Evolutionary conservation across 2,329 filamentous ascomycete genomes (phyloP), one percentile per base, ranked within the genome.

Genomic region (Albophoma yamanashiensis): DNA sequence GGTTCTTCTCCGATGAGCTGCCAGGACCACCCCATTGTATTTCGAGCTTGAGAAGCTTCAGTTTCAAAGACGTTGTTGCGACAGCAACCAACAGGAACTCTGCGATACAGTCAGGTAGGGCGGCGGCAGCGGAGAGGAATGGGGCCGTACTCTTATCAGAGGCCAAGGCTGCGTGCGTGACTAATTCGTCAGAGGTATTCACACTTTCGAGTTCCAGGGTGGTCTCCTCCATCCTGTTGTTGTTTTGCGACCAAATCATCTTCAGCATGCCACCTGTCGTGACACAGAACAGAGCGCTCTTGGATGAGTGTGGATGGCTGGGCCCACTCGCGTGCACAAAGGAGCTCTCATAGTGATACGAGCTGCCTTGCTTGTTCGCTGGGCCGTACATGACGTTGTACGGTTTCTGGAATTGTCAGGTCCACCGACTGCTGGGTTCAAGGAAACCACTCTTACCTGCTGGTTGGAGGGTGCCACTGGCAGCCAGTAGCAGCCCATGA

Each of bases 401-500:
- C 5, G 70, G 63, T 70, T 74, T 68, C 75, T 80, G 59, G 7
- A 31, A 43, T 15, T 17, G 59, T 66, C 56, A 62, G 36, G 14
- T 15, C 11, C 8, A 39, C 17, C 8, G 27, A 8, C 42, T 15
- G 14, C 43, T 4, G n/a, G 34, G 1, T 11, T 20, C n/a, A 34
- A 12, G 22, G 50, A 8, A 38, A n/a, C 14, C 20, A 1, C 4
- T 15, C 64, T 60, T 61, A 74, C 71, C 68, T 78, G 74, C 65
- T 75, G 73, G 66, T 70, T 70, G n/a, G 69, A 68, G 4, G 81
- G 78, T 36, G 81, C 76, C 31, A 86, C 78, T n/a, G 80, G 78
- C 59, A 97, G 78, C 94, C 94, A 99, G 74, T 91, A 89, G 70
- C 91, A 83, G 4, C 93, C 94, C 8, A 95, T 90, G 6, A 96